phyloP scores from a whole-genome alignment of 1,284 basidiomycete genomes.

The Wallemia ichthyophaga region DNA sequence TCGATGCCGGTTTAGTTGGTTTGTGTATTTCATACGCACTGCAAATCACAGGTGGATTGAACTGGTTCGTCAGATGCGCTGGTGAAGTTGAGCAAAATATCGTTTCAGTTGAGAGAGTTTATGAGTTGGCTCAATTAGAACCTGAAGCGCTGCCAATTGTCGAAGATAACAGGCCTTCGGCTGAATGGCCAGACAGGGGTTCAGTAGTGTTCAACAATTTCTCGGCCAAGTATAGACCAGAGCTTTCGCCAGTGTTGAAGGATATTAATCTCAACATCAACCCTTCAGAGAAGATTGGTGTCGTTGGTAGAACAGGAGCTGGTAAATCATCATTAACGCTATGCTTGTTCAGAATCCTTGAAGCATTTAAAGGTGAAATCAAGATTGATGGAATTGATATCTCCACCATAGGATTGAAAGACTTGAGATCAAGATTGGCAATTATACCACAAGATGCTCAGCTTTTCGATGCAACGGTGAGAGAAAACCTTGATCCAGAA shows the following conservation, averaged over 20 bases:
- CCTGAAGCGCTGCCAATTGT: constrained; percentile 48
- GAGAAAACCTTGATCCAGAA: constrained; percentile 56
- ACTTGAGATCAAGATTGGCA: constrained; percentile 42
- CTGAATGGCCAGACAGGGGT: constrained; percentile 44
- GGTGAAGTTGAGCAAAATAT: constrained; percentile 85
- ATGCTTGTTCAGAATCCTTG: constrained; percentile 49
- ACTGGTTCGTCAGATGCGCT: constrained; percentile 66
- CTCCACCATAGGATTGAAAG: constrained; percentile 47
- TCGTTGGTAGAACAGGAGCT: constrained; percentile 70
- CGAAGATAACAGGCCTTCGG: constrained; percentile 27
- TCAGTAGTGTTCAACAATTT: constrained; percentile 51
- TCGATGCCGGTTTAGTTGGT: constrained; percentile 75
- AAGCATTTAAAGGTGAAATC: constrained; percentile 47
- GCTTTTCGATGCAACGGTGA: constrained; percentile 55
- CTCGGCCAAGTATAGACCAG: constrained; percentile 51
- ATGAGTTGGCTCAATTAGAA: constrained; percentile 34
- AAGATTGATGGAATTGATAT: constrained; percentile 58
- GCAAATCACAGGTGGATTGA: constrained; percentile 18
- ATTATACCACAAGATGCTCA: constrained; percentile 55
- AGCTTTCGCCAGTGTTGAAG: constrained; percentile 44
- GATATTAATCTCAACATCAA: constrained; percentile 32
- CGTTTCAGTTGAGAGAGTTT: constrained; percentile 39
- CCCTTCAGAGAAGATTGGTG: constrained; percentile 50
- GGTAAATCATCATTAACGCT: constrained; percentile 57
- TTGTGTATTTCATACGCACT: constrained; percentile 62